A percentile compares a stretch with the other conserved stretches of the same genome.
phyloP scores from a whole-genome alignment of 805 yeast species.

The Cyberlindnera petersonii region DNA sequence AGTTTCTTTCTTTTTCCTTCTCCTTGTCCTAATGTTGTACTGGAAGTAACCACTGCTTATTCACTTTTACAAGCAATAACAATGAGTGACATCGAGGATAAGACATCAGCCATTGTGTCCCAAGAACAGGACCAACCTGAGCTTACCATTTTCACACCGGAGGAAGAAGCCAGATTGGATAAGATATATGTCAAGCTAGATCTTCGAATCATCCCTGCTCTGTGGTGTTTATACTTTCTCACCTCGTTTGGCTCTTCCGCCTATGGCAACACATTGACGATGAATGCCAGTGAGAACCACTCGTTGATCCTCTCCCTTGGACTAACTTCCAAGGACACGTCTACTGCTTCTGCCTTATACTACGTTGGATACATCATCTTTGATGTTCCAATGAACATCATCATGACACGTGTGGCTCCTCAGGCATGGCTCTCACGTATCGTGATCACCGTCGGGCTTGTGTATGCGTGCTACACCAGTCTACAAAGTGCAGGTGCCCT shows the following conservation, averaged over 20 bases:
- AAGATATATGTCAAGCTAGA: slow-evolving; percentile 61
- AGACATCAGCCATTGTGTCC: slow-evolving; percentile 8
- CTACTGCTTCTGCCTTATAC: slow-evolving; percentile 76
- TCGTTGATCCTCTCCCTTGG: slow-evolving; percentile 51
- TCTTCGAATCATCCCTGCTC: slow-evolving; percentile 70
- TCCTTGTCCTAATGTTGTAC: neutral
- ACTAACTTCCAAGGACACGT: slow-evolving; percentile 52
- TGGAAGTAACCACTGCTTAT: neutral
- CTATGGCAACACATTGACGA: slow-evolving; percentile 75
- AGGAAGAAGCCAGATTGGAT: slow-evolving; percentile 40
- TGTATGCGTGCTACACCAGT: slow-evolving; percentile 69
- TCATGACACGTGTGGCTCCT: slow-evolving; percentile 80
- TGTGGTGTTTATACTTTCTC: slow-evolving; percentile 75
- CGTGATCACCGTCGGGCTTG: slow-evolving; percentile 71
- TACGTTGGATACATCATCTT: slow-evolving; percentile 81
- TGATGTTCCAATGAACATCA: slow-evolving; percentile 83
- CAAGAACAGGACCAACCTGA: slow-evolving; percentile 7
- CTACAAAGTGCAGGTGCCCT: slow-evolving; percentile 54
- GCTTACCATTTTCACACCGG: slow-evolving; percentile 21
- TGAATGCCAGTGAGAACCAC: slow-evolving; percentile 62
- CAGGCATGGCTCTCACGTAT: slow-evolving; percentile 83
- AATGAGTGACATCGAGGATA: slow-evolving; percentile 16
- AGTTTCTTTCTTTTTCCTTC: neutral
- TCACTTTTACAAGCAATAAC: neutral
- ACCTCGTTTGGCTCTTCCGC: slow-evolving; percentile 76